Base-by-base conservation (phyloP, 352 stramenopile species). In the Pseudoperonospora humuli region DNA sequence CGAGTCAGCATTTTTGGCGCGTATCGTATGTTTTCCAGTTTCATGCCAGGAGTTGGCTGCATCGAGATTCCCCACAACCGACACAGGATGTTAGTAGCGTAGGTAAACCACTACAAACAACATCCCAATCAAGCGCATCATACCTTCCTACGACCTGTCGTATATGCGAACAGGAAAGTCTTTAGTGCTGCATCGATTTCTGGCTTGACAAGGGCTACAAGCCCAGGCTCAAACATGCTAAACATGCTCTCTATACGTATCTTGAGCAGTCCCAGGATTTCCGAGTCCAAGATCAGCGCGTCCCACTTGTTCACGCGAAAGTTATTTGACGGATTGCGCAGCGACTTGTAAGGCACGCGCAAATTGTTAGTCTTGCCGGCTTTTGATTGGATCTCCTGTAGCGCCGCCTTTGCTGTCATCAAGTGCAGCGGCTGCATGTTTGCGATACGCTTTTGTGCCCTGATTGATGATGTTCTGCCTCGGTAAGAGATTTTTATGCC, bases 241-340 rank as follows among this genome's bases (percentile, higher is more conserved):
- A 91, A 89, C 72, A 89, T 88, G 58, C 54, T 75, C 52, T 82
- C 81, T 61, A 87, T 69, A 8, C 74, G 75, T 9, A 46, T 53
- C 47, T 87, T 86, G 51, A 92, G 73, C 54, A 92, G 55, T 14
- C 51, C 64, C 10, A 89, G 50, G 51, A 92, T 86, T 55, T 92
- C 79, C 24, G 60, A 63, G 45, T 92, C 76, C n/a, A 92, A 57
- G 45, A 89, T 86, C 32, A 72, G 50, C 26, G 79, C 70, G 61
- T 92, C 76, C 76, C 74, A 89, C 34, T 87, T 92, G 63, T 89
- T 92, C 52, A 91, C 76, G 14, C 76, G 74, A 42, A 85, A 60
- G 19, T 67, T 67, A 11, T 54, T 65, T 11, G 45, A 64, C 10
- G 70, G 64, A 24, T 66, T 62, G 4, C 61, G 58, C n/a, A 84